These are phyloP conservation scores for Ambrosia artemisiifolia DNA, from an alignment of 129 eudicot genomes.

Conservation along the genomic window DNA sequence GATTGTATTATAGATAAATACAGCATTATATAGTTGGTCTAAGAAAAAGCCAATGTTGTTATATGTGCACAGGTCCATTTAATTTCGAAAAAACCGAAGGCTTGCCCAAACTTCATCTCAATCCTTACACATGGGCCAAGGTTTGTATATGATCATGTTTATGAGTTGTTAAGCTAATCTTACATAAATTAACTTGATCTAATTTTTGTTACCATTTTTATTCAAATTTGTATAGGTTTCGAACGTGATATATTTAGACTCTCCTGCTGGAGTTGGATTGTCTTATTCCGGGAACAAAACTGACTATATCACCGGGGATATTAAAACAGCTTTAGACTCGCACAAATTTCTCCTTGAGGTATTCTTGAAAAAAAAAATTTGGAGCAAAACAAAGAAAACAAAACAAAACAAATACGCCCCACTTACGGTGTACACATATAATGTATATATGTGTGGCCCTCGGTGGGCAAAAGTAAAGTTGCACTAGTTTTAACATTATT, in stretches of 20 bases:
- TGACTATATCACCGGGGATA: constrained; percentile 72
- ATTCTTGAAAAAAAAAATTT: constrained; percentile 11
- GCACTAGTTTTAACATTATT: too few species aligned
- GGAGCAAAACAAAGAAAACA: neutral
- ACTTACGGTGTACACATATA: too few species aligned
- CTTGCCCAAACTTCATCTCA: constrained; percentile 75
- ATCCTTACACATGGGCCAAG: constrained; percentile 90
- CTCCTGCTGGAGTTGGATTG: constrained; percentile 95
- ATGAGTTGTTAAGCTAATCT: constrained; percentile 4
- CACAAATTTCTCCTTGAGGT: constrained; percentile 94
- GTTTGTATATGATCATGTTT: constrained; percentile 28
- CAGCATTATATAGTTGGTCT: too few species aligned
- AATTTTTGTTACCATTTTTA: neutral
- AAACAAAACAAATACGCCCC: too few species aligned
- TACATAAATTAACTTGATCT: neutral
- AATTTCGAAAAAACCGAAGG: constrained; percentile 67
- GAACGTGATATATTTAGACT: constrained; percentile 76
- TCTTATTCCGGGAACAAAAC: constrained; percentile 65
- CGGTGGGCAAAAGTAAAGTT: too few species aligned
- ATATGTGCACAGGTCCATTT: constrained; percentile 67
- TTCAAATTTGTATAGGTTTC: constrained; percentile 52
- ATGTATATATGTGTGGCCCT: too few species aligned
- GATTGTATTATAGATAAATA: too few species aligned
- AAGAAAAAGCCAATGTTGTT: neutral
- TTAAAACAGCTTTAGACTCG: constrained; percentile 71